Conservation (phyloP, 495 filamentous ascomycete genomes). For the Penicillium tannophilum region DNA sequence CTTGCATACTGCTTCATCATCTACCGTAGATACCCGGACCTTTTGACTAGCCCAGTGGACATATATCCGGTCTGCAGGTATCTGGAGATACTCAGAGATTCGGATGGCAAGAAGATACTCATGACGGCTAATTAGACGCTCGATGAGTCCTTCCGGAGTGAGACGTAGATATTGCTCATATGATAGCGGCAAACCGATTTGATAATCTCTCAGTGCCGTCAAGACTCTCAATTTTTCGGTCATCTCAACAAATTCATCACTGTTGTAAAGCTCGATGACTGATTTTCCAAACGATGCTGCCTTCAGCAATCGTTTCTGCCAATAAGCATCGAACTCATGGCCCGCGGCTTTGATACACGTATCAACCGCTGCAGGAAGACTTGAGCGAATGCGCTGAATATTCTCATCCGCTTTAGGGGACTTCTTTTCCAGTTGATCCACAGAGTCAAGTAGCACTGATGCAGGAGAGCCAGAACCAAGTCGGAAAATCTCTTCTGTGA, state of each 20-base stretch:
- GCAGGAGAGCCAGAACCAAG: conserved; percentile 85
- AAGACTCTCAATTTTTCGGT: conserved; percentile 91
- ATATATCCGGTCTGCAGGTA: conserved; percentile 88
- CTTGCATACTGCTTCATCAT: conserved; percentile 86
- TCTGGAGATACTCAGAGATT: conserved; percentile 82
- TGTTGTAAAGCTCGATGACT: conserved; percentile 92
- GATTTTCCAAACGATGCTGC: conserved; percentile 97
- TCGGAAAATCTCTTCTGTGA: conserved; percentile 85
- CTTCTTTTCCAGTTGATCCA: conserved; percentile 86
- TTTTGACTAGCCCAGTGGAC: conserved; percentile 97
- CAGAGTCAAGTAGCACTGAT: conserved; percentile 88
- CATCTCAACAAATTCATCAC: conserved; percentile 98
- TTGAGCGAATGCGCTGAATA: conserved; percentile 86
- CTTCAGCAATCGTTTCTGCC: conserved; percentile 94
- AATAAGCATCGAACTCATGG: conserved; percentile 83
- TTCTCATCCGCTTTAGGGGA: conserved; percentile 97
- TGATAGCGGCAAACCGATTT: conserved; percentile 87
- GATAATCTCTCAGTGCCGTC: conserved; percentile 87
- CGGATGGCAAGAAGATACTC: conserved; percentile 91
- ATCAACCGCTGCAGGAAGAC: conserved; percentile 89
- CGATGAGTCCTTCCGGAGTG: conserved; percentile 82
- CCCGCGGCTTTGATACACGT: conserved; percentile 89
- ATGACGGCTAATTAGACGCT: conserved; percentile 81
- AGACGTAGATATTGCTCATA: conserved; percentile 90
- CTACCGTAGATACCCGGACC: conserved; percentile 78